Base-by-base conservation (phyloP, 108 stramenopile species). In the Discostella stelligeroides region DNA sequence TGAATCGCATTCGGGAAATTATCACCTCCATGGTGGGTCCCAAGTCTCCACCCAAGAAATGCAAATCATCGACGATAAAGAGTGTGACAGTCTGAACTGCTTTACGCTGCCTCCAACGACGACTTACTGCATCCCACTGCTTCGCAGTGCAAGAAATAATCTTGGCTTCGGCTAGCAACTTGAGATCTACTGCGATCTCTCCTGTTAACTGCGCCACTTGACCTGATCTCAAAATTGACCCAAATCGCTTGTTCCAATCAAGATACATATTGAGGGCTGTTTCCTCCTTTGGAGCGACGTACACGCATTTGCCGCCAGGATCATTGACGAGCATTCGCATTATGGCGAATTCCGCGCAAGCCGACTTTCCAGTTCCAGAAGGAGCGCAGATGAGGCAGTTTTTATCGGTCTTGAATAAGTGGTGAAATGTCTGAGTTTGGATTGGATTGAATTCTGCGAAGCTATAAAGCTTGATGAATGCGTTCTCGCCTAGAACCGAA, bases 391-490 rank as follows among this genome's bases (percentile, higher is more conserved):
- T 91, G 41, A 99, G 81, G 59, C 87, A 88, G 58, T 96, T 96
- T 25, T 83, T 83, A 68, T 95, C 94, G 7, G 86, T 91, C 70
- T 96, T 92, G 86, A 95, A 97, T 14, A 99, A 80, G 57, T 95
- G 94, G 63, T 93, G 86, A 69, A 98, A 98, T 29, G 89, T 85
- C 78, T 99, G 99, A 25, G 99, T 98, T 85, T 99, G 99, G 41
- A 99, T 89, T 9, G 97, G 92, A 73, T 98, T 99, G 92, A 99
- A 97, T 69, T 86, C 86, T 47, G 77, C 68, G 68, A 92, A 84
- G 24, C 63, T 73, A 68, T 85, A 90, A 9, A 90, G 63, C 69
- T 88, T 86, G 60, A 74, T 72, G 14, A 97, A 76, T n/a, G 88
- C 85, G 4, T 83, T 47, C 63, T 89, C 85, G 38, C 94, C 90